Evolutionary conservation across 2,329 filamentous ascomycete genomes (phyloP).

Genomic region (Lachnellula subtilissima): DNA sequence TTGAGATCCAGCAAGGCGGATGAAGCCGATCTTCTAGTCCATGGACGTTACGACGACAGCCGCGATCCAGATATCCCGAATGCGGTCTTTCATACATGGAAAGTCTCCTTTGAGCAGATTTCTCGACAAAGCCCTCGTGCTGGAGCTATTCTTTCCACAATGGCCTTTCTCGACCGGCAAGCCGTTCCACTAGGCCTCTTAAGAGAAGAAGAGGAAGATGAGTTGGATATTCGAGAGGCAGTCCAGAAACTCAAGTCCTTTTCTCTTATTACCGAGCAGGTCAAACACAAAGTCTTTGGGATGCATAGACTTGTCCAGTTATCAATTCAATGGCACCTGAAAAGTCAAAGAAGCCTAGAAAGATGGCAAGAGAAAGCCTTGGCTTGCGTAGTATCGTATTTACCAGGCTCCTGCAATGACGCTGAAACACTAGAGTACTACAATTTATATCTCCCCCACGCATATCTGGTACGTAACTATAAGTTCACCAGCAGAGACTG

Average conservation of each 20-base stretch:
- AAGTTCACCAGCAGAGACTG: slow-evolving; percentile 7
- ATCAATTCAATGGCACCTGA: slow-evolving; percentile 18
- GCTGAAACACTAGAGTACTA: slow-evolving; percentile 24
- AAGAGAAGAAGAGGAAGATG: background rate
- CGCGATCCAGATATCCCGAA: slow-evolving; percentile 31
- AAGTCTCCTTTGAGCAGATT: slow-evolving; percentile 34
- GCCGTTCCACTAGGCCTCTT: slow-evolving; percentile 12
- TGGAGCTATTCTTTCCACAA: slow-evolving; percentile 12
- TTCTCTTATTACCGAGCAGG: slow-evolving; percentile 30
- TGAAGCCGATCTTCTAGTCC: slow-evolving; percentile 20
- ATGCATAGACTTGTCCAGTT: slow-evolving; percentile 19
- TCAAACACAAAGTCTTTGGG: slow-evolving; percentile 7
- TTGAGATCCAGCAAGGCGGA: slow-evolving; percentile 15
- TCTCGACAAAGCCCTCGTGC: slow-evolving; percentile 12
- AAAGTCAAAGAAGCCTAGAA: slow-evolving; percentile 1
- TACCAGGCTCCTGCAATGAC: slow-evolving; percentile 10
- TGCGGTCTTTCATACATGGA: slow-evolving; percentile 34
- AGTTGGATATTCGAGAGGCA: slow-evolving; percentile 29
- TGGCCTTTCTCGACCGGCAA: slow-evolving; percentile 12
- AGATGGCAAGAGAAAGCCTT: slow-evolving; percentile 9
- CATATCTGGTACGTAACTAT: background rate
- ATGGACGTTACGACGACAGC: slow-evolving; percentile 29
- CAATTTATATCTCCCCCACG: slow-evolving; percentile 29
- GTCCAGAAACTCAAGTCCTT: slow-evolving; percentile 33
- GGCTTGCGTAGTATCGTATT: slow-evolving; percentile 5